Conservation (phyloP, 495 filamentous ascomycete species). For the Penicillium bovifimosum region DNA sequence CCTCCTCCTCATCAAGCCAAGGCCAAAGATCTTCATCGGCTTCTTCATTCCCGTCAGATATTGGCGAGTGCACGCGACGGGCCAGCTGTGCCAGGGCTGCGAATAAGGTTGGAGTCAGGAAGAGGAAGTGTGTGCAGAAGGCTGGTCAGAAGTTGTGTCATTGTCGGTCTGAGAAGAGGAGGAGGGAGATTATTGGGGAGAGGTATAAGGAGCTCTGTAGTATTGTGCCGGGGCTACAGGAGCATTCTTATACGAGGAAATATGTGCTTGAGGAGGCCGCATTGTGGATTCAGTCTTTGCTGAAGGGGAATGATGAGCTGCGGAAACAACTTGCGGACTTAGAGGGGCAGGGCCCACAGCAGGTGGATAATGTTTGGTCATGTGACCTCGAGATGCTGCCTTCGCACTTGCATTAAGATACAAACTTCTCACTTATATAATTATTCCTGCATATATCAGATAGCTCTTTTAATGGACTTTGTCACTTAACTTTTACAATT, state of each 20-base stretch:
- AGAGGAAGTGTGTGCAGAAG: constrained; percentile 22
- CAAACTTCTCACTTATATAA: too few relatives aligned
- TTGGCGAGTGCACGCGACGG: neutral
- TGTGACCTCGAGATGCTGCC: too few relatives aligned
- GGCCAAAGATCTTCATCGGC: neutral
- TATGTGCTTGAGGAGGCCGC: constrained; percentile 19
- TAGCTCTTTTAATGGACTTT: too few relatives aligned
- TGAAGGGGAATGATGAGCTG: constrained; percentile 14
- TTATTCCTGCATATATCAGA: too few relatives aligned
- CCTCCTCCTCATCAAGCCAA: neutral
- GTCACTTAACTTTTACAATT: too few relatives aligned
- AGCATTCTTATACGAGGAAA: constrained; percentile 19
- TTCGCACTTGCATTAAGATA: too few relatives aligned
- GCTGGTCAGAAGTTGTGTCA: constrained; percentile 23
- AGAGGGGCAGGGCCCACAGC: constrained; percentile 5
- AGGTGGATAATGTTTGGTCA: neutral
- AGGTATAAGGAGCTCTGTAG: constrained; percentile 16
- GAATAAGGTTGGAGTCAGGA: constrained; percentile 1
- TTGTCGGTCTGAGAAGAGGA: constrained; percentile 24
- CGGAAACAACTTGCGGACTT: constrained; percentile 6
- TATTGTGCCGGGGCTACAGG: constrained; percentile 15
- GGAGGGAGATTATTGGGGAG: constrained; percentile 17
- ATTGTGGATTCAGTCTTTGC: constrained; percentile 9
- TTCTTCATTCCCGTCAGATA: neutral
- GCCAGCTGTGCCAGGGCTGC: neutral